Base-by-base conservation (phyloP, 768 basidiomycete species). In the Cyclocybe aegerita region DNA sequence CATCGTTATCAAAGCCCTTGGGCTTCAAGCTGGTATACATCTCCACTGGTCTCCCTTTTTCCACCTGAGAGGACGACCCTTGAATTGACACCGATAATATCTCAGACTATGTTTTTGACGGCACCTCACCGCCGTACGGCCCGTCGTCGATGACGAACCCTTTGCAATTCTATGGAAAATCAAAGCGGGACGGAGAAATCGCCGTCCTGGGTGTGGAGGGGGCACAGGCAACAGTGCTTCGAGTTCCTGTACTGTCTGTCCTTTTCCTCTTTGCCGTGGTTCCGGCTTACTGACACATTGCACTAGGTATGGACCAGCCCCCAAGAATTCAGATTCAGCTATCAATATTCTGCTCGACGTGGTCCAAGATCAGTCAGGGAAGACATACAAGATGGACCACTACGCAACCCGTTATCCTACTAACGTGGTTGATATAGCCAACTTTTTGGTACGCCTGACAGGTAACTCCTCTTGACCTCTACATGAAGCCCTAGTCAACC, bases 61-160 rank as follows among this genome's bases (percentile, higher is more conserved):
- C 39, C 15, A 15, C 6, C 38, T 15, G 35, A 47, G 17, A 16
- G 10, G 23, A 23, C 23, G 23, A 38, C 9, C 14, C 35, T n/a
- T 31, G 14, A 16, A 35, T 16, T 43, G 34, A 52, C 34, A 37
- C 54, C 41, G 34, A 35, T 38, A 35, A 29, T n/a, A n/a, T 46
- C 17, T 29, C 57, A 87, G 94, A 99, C 68, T 98, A 98, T 69
- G 93, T 99, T 11, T 98, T 98, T 62, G 92, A 95, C 55, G 96
- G 96, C 1, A 85, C 80, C n/a, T 84, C 86, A 1, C 92, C 96
- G 3, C 93, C 94, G 0, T 99, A 99, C 71, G 76, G 80, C 5
- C 87, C 92, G 0, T 75, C 76, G 6, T 82, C 86, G 10, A 61
- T 67, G 31, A 81, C 91, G 9, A 91, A 93, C 62, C 96, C 96